Evolutionary conservation across 257 asterid genomes (phyloP).

Genomic region (Craterostigma plantagineum): DNA sequence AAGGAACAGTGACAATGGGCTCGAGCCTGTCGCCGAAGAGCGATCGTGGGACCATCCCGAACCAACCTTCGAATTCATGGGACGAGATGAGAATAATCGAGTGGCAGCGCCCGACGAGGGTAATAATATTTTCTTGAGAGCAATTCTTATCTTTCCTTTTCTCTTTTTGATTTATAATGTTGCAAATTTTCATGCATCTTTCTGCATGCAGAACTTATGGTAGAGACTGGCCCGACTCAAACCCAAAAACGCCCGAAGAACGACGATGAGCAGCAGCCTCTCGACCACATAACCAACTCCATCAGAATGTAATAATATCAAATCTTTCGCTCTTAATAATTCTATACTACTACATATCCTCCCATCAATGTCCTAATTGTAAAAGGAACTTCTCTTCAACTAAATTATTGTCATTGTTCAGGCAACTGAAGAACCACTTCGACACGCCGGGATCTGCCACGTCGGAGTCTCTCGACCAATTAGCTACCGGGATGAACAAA

Average conservation of each 20-base stretch:
- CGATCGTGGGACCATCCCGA: constrained; percentile 33
- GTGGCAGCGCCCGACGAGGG: constrained; percentile 14
- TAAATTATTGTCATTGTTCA: constrained; percentile 11
- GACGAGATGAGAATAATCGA: constrained; percentile 26
- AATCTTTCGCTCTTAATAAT: constrained; percentile 3
- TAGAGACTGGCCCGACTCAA: constrained; percentile 89
- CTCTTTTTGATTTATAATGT: no score
- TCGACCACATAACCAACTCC: constrained; percentile 57
- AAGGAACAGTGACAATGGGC: constrained; percentile 44
- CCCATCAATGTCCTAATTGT: not conserved
- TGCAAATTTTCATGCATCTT: not conserved
- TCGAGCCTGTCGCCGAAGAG: constrained; percentile 79
- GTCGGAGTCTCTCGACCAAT: constrained; percentile 48
- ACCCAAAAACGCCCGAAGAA: constrained; percentile 29
- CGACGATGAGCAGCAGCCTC: constrained; percentile 20
- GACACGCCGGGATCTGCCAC: constrained; percentile 56
- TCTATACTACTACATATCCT: constrained; percentile 1
- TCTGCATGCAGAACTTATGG: constrained; percentile 62
- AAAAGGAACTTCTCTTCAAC: no score
- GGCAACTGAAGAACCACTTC: constrained; percentile 85
- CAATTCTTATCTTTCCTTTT: constrained; percentile 1
- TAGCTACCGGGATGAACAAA: constrained; percentile 57
- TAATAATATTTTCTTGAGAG: constrained; percentile 19
- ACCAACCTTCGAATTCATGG: constrained; percentile 35
- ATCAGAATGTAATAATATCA: constrained; percentile 36